These are phyloP conservation scores for Nitzschia palea DNA, from an alignment of 108 stramenopile genomes.

Conservation along the genomic window DNA sequence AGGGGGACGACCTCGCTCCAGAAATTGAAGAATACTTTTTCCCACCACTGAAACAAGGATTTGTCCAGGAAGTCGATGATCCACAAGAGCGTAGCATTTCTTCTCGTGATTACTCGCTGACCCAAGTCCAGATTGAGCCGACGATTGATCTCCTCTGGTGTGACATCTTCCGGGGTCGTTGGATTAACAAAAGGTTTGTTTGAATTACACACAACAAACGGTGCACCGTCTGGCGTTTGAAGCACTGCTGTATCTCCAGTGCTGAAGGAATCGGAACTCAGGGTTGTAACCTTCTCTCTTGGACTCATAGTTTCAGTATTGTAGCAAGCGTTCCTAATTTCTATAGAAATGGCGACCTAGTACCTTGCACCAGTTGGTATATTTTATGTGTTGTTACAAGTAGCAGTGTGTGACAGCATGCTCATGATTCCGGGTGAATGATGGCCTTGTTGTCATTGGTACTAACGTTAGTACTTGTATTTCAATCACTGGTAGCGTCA, in stretches of 20 bases:
- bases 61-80: conserved; percentile 25
- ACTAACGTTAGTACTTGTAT: too few species aligned
- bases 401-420: too few species aligned
- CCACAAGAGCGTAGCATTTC: conserved; percentile 26
- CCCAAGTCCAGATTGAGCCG: conserved; percentile 67
- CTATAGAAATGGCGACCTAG: too few species aligned
- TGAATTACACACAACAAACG: conserved; percentile 20
- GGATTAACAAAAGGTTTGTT: conserved; percentile 16
- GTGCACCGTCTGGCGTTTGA: conserved; percentile 11
- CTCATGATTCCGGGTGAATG: too few species aligned
- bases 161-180: conserved; percentile 1
- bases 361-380: too few species aligned
- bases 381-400: too few species aligned
- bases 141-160: conserved; percentile 42
- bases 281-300: background rate
- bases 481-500: too few species aligned
- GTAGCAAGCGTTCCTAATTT: too few species aligned
- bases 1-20: conserved; percentile 53
- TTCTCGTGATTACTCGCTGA: conserved; percentile 45
- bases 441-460: too few species aligned
- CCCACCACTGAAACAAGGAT: conserved; percentile 38
- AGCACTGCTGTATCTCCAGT: conserved; percentile 5
- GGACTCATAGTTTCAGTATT: background rate
- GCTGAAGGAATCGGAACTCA: background rate
- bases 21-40: conserved; percentile 43